phyloP scores from a whole-genome alignment of 140 eudicot species.

The Bidens hawaiensis region DNA sequence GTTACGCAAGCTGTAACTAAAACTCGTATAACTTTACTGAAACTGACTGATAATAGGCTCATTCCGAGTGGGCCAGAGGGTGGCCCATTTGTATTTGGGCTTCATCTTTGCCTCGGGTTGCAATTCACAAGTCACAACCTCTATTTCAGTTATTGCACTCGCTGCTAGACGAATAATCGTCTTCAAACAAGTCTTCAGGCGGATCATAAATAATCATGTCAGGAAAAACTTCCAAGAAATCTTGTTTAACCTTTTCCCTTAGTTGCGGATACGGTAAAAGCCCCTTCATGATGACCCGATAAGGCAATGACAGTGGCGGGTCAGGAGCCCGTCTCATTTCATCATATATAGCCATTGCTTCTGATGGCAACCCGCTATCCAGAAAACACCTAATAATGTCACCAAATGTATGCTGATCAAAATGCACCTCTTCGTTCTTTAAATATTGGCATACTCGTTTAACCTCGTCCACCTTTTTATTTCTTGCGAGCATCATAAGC shows the following conservation, averaged over 20 bases:
- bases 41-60: not conserved
- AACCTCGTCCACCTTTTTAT: slow-evolving; percentile 65
- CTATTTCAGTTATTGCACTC: not conserved
- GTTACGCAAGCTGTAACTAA: no score
- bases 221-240: slow-evolving; percentile 81
- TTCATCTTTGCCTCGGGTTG: not conserved
- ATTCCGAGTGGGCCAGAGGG: not conserved
- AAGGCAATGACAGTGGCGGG: slow-evolving; percentile 83
- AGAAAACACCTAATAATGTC: slow-evolving; percentile 74
- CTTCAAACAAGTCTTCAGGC: slow-evolving; percentile 75
- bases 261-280: slow-evolving; percentile 73
- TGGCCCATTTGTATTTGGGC: not conserved
- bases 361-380: slow-evolving; percentile 58
- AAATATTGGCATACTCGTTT: slow-evolving; percentile 63
- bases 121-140: not conserved
- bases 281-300: slow-evolving; percentile 86
- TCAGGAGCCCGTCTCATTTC: slow-evolving; percentile 89
- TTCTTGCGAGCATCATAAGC: slow-evolving; percentile 96
- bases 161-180: slow-evolving; percentile 24
- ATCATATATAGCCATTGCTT: slow-evolving; percentile 80
- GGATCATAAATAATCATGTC: slow-evolving; percentile 73
- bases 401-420: slow-evolving; percentile 95
- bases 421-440: slow-evolving; percentile 60
- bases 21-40: no score
- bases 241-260: slow-evolving; percentile 90